Base-by-base conservation (phyloP, 345 rosid species). In the Balakata baccata region DNA sequence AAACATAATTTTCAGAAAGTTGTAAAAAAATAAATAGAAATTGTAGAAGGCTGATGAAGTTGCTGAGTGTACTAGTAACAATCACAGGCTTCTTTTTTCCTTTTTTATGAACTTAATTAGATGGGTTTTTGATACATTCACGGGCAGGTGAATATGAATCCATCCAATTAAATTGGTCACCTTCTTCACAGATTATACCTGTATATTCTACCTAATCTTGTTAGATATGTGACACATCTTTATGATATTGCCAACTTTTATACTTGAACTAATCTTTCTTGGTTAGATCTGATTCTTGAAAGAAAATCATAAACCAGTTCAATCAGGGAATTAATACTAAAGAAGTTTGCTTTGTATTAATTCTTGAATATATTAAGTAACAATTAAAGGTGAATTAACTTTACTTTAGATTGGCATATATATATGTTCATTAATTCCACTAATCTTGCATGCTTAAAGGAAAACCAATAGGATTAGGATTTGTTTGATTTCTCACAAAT, bases 361-460 rank as follows among this genome's bases (percentile, higher is more conserved):
- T 43, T 43, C 47, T 43, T 43, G 7, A 43, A 43, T 43, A 43
- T 43, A 43, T 43, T 43, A 43, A 43, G 10, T 43, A 6, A 43
- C 10, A 43, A 43, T 3, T n/a, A n/a, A 43, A 6, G 7, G 9
- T 6, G 47, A 43, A n/a, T 49, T 22, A 6, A 7, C 49, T 64
- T 11, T 11, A 57, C 66, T 41, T 70, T 50, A 22, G 11, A 14
- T 38, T n/a, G 52, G 0, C n/a, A 60, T n/a, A n/a, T n/a, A n/a
- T n/a, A n/a, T n/a, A n/a, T 53, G 70, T 16, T 73, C 23, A 74
- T 63, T 56, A 53, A 14, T 39, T 63, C 81, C 78, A 50, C 75
- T 64, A 60, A 70, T 71, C 68, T 59, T 71, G 82, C 72, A 6
- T 16, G 52, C 66, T 69, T 69, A 78, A 78, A 83, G 78, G 62